Conservation (phyloP, 2,329 filamentous ascomycete species). For the Fusarium praegraminearum region DNA sequence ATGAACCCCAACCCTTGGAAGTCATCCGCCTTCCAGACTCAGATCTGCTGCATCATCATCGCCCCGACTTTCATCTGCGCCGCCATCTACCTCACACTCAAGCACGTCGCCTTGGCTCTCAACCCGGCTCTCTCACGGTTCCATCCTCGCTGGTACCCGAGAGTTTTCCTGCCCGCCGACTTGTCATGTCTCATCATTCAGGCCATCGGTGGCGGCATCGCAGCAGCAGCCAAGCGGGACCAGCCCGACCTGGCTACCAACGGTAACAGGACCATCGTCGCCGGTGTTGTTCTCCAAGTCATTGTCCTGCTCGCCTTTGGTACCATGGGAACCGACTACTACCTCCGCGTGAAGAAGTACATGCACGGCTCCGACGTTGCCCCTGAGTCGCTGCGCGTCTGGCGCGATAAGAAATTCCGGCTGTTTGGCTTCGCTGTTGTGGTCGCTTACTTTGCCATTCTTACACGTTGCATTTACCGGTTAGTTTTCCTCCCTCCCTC, state of each 20-base stretch:
- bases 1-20: constrained; percentile 68
- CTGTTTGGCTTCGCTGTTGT: constrained; percentile 59
- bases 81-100: constrained; percentile 73
- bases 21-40: constrained; percentile 65
- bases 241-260: constrained; percentile 56
- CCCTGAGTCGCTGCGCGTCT: constrained; percentile 53
- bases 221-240: constrained; percentile 59
- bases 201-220: constrained; percentile 68
- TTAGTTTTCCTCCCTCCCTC: constrained; percentile 46
- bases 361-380: constrained; percentile 51
- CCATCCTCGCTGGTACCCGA: constrained; percentile 64
- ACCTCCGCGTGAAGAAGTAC: constrained; percentile 56
- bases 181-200: constrained; percentile 69
- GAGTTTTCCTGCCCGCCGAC: constrained; percentile 70
- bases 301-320: constrained; percentile 63
- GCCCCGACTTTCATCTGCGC: constrained; percentile 72
- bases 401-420: constrained; percentile 58
- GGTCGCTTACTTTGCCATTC: constrained; percentile 59
- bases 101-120: constrained; percentile 66
- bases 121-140: constrained; percentile 64
- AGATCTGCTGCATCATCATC: constrained; percentile 70
- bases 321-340: constrained; percentile 59
- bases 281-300: constrained; percentile 66
- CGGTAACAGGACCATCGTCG: constrained; percentile 66
- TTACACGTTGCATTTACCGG: constrained; percentile 68